Evolutionary conservation across 176 grass and related monocot genomes (phyloP), one percentile per base, ranked within the genome.

Genomic region (Rhipidocladum racemiflorum): DNA sequence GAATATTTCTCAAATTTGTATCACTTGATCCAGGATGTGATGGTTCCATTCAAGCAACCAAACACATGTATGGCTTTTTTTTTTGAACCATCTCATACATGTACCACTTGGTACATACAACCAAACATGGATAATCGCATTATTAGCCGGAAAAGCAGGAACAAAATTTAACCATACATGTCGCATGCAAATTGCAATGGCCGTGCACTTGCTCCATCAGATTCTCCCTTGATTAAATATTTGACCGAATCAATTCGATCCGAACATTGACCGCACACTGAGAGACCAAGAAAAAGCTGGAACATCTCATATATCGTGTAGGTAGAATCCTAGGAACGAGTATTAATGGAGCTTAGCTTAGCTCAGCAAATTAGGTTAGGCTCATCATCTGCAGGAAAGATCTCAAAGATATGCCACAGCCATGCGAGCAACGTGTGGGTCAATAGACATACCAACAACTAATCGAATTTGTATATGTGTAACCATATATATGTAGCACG

Each of bases 191-290:
- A 34, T 34, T 55, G 53, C 16, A 9, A 44, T 43, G 65, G 16
- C 28, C 20, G 21, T 68, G 75, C 69, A 57, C 68, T 63, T 32
- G 14, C 32, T 32, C 55, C 6, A 9, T 16, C 27, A 29, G 83
- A 85, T 85, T 77, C 77, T 77, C 77, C 28, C 56, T 89, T 76
- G 32, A 1, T 3, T 34, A 34, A 76, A 89, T 72, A 71, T 86
- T 86, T 77, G 77, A 65, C 77, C 65, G 78, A 89, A 89, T 75
- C 45, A 35, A 32, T 77, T 85, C 77, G 45, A 59, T 77, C 4
- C 35, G 55, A 78, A 50, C 53, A 56, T 85, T 85, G 83, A 89
- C 83, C 72, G 55, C 56, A 40, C 10, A 25, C 5, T 68, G 15
- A 10, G n/a, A 42, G 14, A 8, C 13, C 18, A 38, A 7, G 4